phyloP scores from a whole-genome alignment of 768 basidiomycete species.

The Rhizopogon vinicolor region DNA sequence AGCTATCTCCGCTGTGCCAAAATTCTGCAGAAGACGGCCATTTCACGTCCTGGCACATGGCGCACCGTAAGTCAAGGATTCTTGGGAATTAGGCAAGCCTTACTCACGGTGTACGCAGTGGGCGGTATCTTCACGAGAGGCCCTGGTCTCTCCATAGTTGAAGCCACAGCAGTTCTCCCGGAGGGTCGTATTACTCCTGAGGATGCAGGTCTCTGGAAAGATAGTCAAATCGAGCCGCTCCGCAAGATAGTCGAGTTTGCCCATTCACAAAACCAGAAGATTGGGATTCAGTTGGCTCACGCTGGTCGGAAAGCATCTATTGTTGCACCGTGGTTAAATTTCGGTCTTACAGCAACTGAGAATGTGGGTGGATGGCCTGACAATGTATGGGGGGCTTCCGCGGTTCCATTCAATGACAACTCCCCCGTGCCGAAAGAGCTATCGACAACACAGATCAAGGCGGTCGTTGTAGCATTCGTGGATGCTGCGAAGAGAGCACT shows the following conservation, averaged over 20 bases:
- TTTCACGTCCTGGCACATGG: slow-evolving; percentile 39
- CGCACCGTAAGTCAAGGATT: slow-evolving; percentile 30
- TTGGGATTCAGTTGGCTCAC: slow-evolving; percentile 74
- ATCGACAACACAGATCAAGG: no score
- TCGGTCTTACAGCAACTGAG: slow-evolving; percentile 28
- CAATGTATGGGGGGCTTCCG: slow-evolving; percentile 54
- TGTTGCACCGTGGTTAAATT: slow-evolving; percentile 46
- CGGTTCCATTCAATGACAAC: slow-evolving; percentile 36
- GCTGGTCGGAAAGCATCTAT: slow-evolving; percentile 48
- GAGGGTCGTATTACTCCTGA: slow-evolving; percentile 65
- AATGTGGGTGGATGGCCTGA: slow-evolving; percentile 48
- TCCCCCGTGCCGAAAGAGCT: slow-evolving; percentile 27
- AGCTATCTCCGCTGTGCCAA: slow-evolving; percentile 57
- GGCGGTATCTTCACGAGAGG: slow-evolving; percentile 49
- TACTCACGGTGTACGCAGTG: slow-evolving; percentile 25
- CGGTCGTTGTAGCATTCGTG: no score
- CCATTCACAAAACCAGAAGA: slow-evolving; percentile 64
- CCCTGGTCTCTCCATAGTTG: slow-evolving; percentile 56
- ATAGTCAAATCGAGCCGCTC: slow-evolving; percentile 44
- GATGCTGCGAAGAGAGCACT: no score
- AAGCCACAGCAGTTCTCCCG: slow-evolving; percentile 59
- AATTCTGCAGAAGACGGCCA: slow-evolving; percentile 44
- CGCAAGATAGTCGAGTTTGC: slow-evolving; percentile 62
- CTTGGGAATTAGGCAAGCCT: neutral
- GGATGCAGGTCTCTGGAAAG: slow-evolving; percentile 62